Evolutionary conservation across 1,284 basidiomycete species (phyloP), one percentile per base, ranked within the genome.

Genomic region (Thecaphora frezii): DNA sequence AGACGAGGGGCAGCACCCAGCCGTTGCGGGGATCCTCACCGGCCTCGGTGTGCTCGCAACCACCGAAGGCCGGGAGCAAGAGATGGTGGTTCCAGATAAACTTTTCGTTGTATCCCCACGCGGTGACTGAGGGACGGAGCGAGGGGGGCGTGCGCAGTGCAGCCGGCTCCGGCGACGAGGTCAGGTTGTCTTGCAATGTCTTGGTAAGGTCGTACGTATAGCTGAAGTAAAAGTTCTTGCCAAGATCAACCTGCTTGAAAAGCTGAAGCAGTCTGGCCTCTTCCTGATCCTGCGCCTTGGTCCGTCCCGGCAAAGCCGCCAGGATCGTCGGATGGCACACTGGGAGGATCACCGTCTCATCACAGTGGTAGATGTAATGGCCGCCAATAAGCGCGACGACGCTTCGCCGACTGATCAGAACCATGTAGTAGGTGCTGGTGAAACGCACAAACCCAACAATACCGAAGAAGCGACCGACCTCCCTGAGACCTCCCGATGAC

Each of bases 201-300:
- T 91, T 93, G 1, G 96, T 97, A 26, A 98, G 82, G 79, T 98
- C 96, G 81, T 98, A 98, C 0, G 94, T 93, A 48, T 69, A 94
- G 90, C 91, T 93, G 80, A 98, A 98, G 82, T 98, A 99, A 79
- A 98, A 98, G 81, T 98, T 97, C 82, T 98, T 97, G 45, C 89
- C 89, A 82, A 98, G 86, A 72, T 99, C 96, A 3, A 98, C 93
- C 79, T 94, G 91, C 77, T 92, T 93, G 83, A 98, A 99, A n/a
- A 90, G 86, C 59, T 87, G 89, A 80, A 96, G 86, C 37, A 93
- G 79, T 28, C 84, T 82, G 43, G 52, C 54, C 39, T 76, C 74
- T 26, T 76, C 72, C 44, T 72, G 69, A n/a, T 78, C 76, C 38
- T 64, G 48, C 3, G 60, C 42, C 59, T 77, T 78, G 30, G 62